Conservation (phyloP, 768 basidiomycete species). For the Leucocoprinus sp. region DNA sequence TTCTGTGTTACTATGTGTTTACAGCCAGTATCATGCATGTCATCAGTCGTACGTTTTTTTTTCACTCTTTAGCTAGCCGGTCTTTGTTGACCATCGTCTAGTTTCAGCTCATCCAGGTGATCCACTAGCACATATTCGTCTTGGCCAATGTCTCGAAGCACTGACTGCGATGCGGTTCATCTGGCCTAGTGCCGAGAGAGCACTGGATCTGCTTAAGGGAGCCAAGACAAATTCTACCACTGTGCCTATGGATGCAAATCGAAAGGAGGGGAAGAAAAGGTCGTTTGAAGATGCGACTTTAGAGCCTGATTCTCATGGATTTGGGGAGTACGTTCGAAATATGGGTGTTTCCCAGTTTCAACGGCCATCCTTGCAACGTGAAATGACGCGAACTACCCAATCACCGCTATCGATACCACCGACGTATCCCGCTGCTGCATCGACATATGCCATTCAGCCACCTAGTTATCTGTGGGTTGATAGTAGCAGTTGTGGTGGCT, state of each 20-base stretch:
- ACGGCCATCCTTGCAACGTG: neutral
- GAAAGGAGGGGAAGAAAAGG: no score
- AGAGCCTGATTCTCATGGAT: no score
- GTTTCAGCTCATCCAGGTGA: constrained; percentile 60
- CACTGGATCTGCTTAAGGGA: constrained; percentile 63
- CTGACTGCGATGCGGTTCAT: constrained; percentile 57
- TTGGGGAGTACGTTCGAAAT: no score
- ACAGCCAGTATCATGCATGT: constrained; percentile 77
- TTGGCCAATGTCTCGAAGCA: constrained; percentile 59
- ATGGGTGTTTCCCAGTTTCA: no score
- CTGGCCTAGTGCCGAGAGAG: constrained; percentile 74
- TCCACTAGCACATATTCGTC: constrained; percentile 59
- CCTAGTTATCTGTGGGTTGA: constrained; percentile 14
- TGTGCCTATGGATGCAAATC: no score
- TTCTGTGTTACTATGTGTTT: constrained; percentile 74
- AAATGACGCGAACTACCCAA: neutral
- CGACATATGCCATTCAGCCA: constrained; percentile 9
- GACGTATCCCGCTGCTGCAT: neutral
- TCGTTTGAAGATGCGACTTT: no score
- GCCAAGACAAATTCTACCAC: constrained; percentile 35
- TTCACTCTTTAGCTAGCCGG: neutral
- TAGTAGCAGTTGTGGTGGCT: constrained; percentile 3
- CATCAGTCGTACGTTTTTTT: constrained; percentile 46
- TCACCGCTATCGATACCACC: neutral
- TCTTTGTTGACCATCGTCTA: constrained; percentile 17